Conservation (phyloP, 2,329 filamentous ascomycete species). For the Phialophora expanda region DNA sequence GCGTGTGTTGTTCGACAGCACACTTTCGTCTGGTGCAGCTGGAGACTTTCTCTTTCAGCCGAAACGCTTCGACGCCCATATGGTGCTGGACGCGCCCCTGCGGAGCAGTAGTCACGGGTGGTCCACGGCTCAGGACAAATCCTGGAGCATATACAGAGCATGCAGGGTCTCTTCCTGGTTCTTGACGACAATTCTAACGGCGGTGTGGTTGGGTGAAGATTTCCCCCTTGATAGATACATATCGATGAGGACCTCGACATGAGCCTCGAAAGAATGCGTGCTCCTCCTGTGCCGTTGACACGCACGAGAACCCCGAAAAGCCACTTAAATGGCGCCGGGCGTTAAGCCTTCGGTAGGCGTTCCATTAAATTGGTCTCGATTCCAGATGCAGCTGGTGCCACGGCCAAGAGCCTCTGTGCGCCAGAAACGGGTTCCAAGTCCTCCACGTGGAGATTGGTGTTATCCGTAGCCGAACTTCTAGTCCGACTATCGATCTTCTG, state of each 20-base stretch:
- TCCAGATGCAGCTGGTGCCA: slow-evolving; percentile 11
- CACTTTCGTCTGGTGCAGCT: neutral
- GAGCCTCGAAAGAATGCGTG: no score
- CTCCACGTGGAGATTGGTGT: slow-evolving; percentile 16
- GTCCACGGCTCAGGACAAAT: no score
- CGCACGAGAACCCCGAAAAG: neutral
- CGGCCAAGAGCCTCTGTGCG: neutral
- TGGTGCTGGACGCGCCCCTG: neutral
- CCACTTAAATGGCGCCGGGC: slow-evolving; percentile 3
- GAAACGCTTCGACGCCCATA: neutral
- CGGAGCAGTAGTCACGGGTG: no score
- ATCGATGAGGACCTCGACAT: no score
- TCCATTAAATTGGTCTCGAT: slow-evolving; percentile 12
- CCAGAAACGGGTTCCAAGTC: slow-evolving; percentile 3
- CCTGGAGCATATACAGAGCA: no score
- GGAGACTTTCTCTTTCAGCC: neutral
- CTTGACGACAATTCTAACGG: no score
- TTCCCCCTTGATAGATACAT: no score
- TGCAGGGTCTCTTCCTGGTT: no score
- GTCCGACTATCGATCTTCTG: slow-evolving; percentile 11
- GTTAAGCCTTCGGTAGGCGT: slow-evolving; percentile 12
- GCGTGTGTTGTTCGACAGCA: neutral
- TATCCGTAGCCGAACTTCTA: slow-evolving; percentile 2
- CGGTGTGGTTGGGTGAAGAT: no score
- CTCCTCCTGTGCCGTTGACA: no score